Base-by-base conservation (phyloP, 2,329 filamentous ascomycete genomes). In the Salinomyces thailandicus region DNA sequence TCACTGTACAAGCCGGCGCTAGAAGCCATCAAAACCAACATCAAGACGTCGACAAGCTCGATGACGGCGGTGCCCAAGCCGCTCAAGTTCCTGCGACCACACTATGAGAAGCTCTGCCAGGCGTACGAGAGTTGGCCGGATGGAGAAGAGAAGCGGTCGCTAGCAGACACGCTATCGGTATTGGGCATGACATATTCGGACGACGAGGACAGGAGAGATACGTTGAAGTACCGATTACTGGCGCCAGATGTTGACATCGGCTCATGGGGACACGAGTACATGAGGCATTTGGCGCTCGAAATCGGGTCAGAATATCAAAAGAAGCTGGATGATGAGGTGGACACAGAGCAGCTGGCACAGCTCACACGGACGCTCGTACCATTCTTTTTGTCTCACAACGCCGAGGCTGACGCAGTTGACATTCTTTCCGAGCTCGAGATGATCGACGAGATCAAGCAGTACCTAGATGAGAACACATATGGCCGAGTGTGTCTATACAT, bases 1-100 rank as follows among this genome's bases (percentile, higher is more conserved):
- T 79, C 77, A 41, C 81, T 96, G 50, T 95, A 96, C 70, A 89
- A 87, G 62, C 77, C 87, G 41, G 83, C 91, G 37, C 71, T 98
- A 50, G 87, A 96, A 63, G 82, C 86, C 50, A 95, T 98, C 77
- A 96, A 95, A 71, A 85, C 80, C 55, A 93, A 85, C 59, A 98
- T 98, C 72, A 96, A 95, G 71, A 98, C 91, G 38, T 94, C 91
- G 42, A 98, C 91, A 49, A 96, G 87, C 41, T 98, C 93, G 31
- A 98, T 98, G 91, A 98, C 91, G 33, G 91, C 91, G 42, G 91
- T 98, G 44, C 91, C 93, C 16, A 98, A 98, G 67, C 91, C 91
- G 20, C 74, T 98, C 54, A 98, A 98, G 66, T 98, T 98, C 62
- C 75, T 98, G 46, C 78, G 91, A 68, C 91, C 89, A 50, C 89